These are phyloP conservation scores for Globisporangium recalcitrans DNA, from an alignment of 352 stramenopile genomes.

Conservation along the genomic window DNA sequence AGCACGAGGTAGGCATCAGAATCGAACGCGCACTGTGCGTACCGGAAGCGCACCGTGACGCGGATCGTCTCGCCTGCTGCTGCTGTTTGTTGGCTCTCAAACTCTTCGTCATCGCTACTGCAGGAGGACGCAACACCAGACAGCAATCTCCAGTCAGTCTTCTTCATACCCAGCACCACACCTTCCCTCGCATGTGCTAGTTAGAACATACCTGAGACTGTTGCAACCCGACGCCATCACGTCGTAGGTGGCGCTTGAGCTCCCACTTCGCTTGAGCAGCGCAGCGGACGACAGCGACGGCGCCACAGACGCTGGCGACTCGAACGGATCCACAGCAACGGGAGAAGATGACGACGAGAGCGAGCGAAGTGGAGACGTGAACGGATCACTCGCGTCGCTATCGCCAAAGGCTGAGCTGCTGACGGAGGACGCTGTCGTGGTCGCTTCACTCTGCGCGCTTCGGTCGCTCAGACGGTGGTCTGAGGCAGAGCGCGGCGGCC, in stretches of 20 bases:
- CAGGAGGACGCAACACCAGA: too few relatives aligned
- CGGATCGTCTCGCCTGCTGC: slow-evolving; percentile 2
- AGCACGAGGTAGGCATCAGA: background rate
- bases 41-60: slow-evolving; percentile 8
- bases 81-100: background rate
- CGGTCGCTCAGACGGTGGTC: background rate
- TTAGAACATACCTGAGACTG: background rate
- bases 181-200: background rate
- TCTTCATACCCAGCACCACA: background rate
- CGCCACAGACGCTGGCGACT: background rate
- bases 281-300: background rate
- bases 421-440: background rate
- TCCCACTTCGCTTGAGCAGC: background rate
- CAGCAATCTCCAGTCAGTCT: background rate
- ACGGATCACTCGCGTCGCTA: background rate
- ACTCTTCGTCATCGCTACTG: slow-evolving; percentile 7
- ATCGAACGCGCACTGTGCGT: background rate
- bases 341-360: background rate
- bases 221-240: background rate
- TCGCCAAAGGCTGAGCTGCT: slow-evolving; percentile 1
- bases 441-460: background rate
- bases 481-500: background rate
- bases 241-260: background rate
- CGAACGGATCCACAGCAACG: background rate
- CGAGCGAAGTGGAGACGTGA: background rate